These are phyloP conservation scores for Alternaria rosae DNA, from an alignment of 2,329 filamentous ascomycete species.

Conservation along the genomic window DNA sequence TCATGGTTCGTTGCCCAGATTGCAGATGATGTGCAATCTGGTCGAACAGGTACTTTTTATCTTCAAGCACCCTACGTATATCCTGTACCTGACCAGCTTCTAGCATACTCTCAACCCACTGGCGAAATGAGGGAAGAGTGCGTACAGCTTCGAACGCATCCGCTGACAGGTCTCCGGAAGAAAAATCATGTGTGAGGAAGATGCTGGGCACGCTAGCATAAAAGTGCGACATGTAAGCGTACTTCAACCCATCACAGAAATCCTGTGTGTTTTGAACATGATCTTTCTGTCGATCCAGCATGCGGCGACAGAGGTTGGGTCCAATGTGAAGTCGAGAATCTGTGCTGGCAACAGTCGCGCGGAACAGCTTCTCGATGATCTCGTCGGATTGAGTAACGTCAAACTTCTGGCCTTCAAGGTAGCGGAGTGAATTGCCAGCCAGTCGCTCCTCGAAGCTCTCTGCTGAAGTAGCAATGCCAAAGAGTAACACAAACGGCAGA, in stretches of 20 bases:
- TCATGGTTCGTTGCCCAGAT: constrained; percentile 51
- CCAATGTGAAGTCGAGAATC: constrained; percentile 69
- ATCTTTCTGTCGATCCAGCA: constrained; percentile 76
- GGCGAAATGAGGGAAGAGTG: constrained; percentile 70
- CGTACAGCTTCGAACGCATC: constrained; percentile 73
- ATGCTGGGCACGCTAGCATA: constrained; percentile 79
- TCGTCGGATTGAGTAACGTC: constrained; percentile 76
- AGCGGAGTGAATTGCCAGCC: constrained; percentile 71
- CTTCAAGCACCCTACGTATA: constrained; percentile 65
- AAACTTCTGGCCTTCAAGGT: constrained; percentile 75
- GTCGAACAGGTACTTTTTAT: constrained; percentile 63
- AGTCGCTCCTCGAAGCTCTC: constrained; percentile 80
- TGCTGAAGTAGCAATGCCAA: constrained; percentile 82
- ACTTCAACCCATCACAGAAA: constrained; percentile 75
- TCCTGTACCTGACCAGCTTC: constrained; percentile 48
- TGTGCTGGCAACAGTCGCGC: constrained; percentile 66
- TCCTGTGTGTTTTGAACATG: constrained; percentile 78
- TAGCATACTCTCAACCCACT: constrained; percentile 51
- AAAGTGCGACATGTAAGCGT: constrained; percentile 86
- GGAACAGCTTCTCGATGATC: constrained; percentile 76
- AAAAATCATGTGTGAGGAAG: constrained; percentile 57
- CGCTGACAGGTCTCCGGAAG: constrained; percentile 56
- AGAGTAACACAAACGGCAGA: constrained; percentile 78
- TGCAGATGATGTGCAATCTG: constrained; percentile 49
- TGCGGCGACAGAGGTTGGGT: constrained; percentile 65